phyloP scores from a whole-genome alignment of 495 filamentous ascomycete genomes.

The Penicillium ochrochloron region DNA sequence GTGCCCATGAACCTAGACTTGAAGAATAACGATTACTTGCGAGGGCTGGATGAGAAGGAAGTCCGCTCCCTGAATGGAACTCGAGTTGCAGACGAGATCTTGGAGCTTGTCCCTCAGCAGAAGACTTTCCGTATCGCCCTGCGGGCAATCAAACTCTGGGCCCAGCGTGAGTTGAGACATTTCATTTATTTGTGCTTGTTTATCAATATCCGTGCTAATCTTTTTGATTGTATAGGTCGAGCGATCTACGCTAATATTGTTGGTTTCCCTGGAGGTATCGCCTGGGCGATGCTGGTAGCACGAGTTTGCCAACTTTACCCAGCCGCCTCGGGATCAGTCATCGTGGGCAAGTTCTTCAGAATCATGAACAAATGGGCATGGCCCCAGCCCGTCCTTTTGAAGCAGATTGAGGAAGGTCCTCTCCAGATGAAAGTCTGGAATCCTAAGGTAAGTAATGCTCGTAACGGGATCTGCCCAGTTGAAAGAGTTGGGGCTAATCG shows the following conservation, averaged over 20 bases:
- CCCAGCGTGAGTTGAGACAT: constrained; percentile 66
- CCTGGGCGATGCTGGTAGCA: constrained; percentile 97
- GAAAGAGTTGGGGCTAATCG: background rate
- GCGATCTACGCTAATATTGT: constrained; percentile 95
- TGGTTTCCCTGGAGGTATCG: constrained; percentile 94
- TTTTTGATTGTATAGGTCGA: constrained; percentile 53
- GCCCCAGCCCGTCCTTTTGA: constrained; percentile 89
- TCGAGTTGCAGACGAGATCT: constrained; percentile 88
- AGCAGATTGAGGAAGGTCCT: constrained; percentile 82
- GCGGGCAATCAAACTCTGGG: constrained; percentile 94
- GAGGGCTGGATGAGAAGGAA: constrained; percentile 83
- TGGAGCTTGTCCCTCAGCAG: constrained; percentile 84
- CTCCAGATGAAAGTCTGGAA: constrained; percentile 91
- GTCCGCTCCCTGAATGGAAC: constrained; percentile 91
- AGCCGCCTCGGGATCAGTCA: constrained; percentile 80
- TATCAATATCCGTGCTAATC: constrained; percentile 3
- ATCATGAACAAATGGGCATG: constrained; percentile 92
- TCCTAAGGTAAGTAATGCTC: constrained; percentile 64
- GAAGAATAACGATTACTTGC: constrained; percentile 79
- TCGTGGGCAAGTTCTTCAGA: constrained; percentile 90
- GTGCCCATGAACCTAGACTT: constrained; percentile 75
- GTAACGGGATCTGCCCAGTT: constrained; percentile 15
- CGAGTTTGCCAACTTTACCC: constrained; percentile 97
- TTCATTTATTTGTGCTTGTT: background rate
- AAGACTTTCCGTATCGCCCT: constrained; percentile 86